Evolutionary conservation across 192 early-diverging fungal species (phyloP).

Genomic region (Rhizophagus sp.): DNA sequence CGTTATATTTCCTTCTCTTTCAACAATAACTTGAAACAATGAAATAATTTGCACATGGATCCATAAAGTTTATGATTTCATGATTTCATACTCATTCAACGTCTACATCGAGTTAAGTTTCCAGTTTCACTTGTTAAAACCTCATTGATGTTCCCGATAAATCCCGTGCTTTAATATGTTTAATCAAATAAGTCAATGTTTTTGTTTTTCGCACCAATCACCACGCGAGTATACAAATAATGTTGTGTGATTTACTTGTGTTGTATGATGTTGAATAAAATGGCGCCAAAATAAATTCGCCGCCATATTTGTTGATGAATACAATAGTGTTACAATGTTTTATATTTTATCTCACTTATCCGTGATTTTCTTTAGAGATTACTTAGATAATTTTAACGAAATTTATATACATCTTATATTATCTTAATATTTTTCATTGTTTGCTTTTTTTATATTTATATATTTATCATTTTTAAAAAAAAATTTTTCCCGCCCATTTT

Average conservation of each 20-base stretch:
- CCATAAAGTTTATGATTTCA: background rate
- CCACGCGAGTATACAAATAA: slow-evolving; percentile 10
- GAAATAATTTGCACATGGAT: background rate
- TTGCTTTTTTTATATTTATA: too few species aligned
- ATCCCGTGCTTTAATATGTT: background rate
- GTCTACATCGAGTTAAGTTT: background rate
- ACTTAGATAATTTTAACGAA: background rate
- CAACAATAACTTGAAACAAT: background rate
- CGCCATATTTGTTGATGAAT: slow-evolving; percentile 9
- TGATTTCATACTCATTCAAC: background rate
- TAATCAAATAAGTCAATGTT: background rate
- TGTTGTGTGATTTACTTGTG: background rate
- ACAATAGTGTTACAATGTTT: background rate
- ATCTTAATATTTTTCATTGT: too few species aligned
- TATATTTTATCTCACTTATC: background rate
- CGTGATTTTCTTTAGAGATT: background rate
- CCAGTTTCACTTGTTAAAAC: background rate
- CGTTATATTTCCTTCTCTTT: background rate
- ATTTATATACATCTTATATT: too few species aligned
- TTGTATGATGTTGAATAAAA: background rate
- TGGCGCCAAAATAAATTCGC: background rate
- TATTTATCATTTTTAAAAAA: too few species aligned
- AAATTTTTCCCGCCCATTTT: too few species aligned
- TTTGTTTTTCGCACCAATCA: slow-evolving; percentile 12
- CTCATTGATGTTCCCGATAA: background rate